Conservation (phyloP, 306 rosid genomes). For the Delonix regia region DNA sequence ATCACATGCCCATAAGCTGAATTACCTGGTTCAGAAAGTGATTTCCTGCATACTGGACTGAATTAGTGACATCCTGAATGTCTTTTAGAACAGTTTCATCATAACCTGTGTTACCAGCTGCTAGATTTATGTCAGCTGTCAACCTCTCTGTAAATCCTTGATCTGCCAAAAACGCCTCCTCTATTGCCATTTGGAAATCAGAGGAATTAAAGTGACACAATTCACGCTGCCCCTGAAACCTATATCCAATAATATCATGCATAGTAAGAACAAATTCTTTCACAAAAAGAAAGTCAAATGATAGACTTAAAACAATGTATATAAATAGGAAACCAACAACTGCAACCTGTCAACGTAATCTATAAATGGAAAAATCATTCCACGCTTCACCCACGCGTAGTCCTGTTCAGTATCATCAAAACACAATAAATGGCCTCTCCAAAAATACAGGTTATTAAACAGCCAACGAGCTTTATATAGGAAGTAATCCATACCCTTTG, state of each 20-base stretch:
- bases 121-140: conserved; percentile 67
- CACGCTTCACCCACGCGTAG: conserved; percentile 94
- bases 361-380: conserved; percentile 83
- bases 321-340: conserved; percentile 29
- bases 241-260: conserved; percentile 43
- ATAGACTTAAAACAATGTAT: conserved; percentile 16
- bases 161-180: conserved; percentile 75
- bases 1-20: conserved; percentile 31
- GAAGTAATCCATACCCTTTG: conserved; percentile 60
- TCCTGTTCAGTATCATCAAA: conserved; percentile 65
- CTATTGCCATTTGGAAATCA: conserved; percentile 68
- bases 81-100: conserved; percentile 52
- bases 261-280: conserved; percentile 35
- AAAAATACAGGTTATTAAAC: conserved; percentile 17
- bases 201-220: conserved; percentile 53
- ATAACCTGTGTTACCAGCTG: conserved; percentile 61
- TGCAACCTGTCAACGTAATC: conserved; percentile 80
- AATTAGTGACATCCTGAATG: conserved; percentile 56
- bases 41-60: conserved; percentile 52
- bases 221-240: conserved; percentile 87
- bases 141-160: conserved; percentile 67
- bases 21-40: conserved; percentile 57
- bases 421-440: conserved; percentile 33
- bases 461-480: conserved; percentile 20
- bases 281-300: conserved; percentile 21